phyloP scores from a whole-genome alignment of 768 basidiomycete genomes.

The Hirschioporus abietinus region DNA sequence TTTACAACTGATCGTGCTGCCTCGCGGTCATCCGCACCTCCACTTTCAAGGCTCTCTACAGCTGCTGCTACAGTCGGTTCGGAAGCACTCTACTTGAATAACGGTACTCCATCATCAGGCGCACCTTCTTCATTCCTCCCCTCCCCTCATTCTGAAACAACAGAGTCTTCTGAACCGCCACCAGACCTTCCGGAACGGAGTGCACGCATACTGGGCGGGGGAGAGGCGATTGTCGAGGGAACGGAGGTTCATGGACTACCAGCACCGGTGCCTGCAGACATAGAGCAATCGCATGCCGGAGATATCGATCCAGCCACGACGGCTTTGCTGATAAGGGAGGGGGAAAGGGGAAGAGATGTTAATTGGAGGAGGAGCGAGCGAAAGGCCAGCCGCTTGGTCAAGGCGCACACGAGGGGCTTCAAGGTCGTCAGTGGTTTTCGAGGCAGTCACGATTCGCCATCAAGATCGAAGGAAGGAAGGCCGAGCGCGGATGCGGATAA shows the following conservation, averaged over 20 bases:
- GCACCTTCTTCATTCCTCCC: conserved; percentile 15
- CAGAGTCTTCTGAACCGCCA: neutral
- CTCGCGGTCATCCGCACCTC: conserved; percentile 12
- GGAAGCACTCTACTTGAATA: neutral
- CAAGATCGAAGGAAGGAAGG: neutral
- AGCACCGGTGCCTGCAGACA: neutral
- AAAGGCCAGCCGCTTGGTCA: neutral
- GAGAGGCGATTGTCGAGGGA: neutral
- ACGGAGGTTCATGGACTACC: neutral
- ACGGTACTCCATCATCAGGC: neutral
- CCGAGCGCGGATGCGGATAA: neutral
- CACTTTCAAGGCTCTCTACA: conserved; percentile 3
- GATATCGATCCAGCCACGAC: neutral
- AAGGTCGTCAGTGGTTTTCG: neutral
- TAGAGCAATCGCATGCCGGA: neutral
- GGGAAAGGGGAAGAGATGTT: neutral
- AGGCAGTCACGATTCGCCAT: neutral
- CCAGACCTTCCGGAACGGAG: neutral
- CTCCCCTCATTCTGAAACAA: conserved; percentile 9
- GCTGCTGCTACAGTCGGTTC: neutral
- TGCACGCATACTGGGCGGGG: neutral
- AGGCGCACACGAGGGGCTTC: neutral
- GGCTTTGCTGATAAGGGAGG: neutral
- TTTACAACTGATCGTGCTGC: conserved; percentile 9
- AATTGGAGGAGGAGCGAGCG: neutral